Conservation (phyloP, 2,329 filamentous ascomycete species). For the Fonsecaea nubica region DNA sequence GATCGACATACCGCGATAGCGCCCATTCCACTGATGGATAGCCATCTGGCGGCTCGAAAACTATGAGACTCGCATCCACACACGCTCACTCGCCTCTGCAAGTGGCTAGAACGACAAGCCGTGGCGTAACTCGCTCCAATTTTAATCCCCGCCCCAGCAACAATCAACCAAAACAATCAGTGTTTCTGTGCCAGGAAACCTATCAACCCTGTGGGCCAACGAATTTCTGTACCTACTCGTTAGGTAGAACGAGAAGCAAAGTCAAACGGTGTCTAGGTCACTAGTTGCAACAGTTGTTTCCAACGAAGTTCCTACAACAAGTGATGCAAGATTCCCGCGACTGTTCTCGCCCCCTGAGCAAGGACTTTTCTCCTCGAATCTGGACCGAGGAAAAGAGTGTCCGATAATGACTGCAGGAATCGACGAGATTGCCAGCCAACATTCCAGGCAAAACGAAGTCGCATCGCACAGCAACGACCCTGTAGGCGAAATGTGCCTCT, state of each 20-base stretch:
- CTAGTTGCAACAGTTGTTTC: not conserved
- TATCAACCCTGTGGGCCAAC: slow-evolving; percentile 6
- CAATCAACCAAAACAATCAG: slow-evolving; percentile 9
- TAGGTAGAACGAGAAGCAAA: slow-evolving; percentile 7
- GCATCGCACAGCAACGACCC: slow-evolving; percentile 24
- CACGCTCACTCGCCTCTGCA: not conserved
- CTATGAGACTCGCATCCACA: not conserved
- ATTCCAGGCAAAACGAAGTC: slow-evolving; percentile 35
- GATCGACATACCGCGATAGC: not conserved
- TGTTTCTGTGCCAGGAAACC: not conserved
- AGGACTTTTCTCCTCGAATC: slow-evolving; percentile 16
- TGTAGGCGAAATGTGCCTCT: slow-evolving; percentile 13
- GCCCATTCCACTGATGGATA: not conserved
- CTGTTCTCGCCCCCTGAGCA: slow-evolving; percentile 25
- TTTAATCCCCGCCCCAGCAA: slow-evolving; percentile 20
- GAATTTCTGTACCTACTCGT: slow-evolving; percentile 1
- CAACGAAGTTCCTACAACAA: not conserved
- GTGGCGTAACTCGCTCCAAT: slow-evolving; percentile 8
- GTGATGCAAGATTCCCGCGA: slow-evolving; percentile 7
- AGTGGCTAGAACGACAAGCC: not conserved
- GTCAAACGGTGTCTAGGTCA: slow-evolving; percentile 9
- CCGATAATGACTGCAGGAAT: not conserved
- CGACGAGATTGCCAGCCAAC: slow-evolving; percentile 25
- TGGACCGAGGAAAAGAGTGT: not conserved
- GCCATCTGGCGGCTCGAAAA: not conserved